phyloP scores from a whole-genome alignment of 306 rosid species.

The Ziziphus jujuba region DNA sequence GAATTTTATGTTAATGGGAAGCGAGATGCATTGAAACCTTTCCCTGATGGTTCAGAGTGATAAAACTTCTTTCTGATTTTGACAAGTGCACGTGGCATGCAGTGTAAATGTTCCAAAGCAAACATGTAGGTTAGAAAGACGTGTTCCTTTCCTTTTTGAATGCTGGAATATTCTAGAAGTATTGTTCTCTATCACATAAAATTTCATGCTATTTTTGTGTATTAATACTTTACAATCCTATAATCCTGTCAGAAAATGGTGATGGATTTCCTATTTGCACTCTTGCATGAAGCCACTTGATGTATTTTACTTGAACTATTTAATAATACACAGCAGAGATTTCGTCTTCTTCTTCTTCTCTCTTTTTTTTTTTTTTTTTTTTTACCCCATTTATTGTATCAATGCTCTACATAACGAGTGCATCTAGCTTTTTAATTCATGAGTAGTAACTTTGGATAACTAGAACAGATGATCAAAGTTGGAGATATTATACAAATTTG shows the following conservation, averaged over 20 bases:
- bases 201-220: not conserved
- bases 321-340: too few species aligned
- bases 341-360: too few species aligned
- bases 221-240: not conserved
- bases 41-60: constrained; percentile 83
- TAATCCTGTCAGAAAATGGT: not conserved
- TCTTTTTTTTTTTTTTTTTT: too few species aligned
- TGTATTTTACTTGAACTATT: too few species aligned
- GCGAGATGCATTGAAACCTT: constrained; percentile 67
- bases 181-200: not conserved
- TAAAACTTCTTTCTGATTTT: constrained; percentile 24
- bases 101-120: constrained; percentile 10
- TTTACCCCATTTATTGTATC: too few species aligned
- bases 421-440: too few species aligned
- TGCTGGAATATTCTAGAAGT: not conserved
- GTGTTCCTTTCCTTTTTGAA: not conserved
- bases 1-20: constrained; percentile 70
- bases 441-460: too few species aligned
- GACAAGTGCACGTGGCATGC: constrained; percentile 9
- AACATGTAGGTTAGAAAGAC: not conserved
- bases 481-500: too few species aligned
- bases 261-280: not conserved
- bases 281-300: too few species aligned
- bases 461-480: too few species aligned
- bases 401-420: too few species aligned